These are phyloP conservation scores for Otatea glauca DNA, from an alignment of 176 grass and related monocot genomes.

Conservation along the genomic window DNA sequence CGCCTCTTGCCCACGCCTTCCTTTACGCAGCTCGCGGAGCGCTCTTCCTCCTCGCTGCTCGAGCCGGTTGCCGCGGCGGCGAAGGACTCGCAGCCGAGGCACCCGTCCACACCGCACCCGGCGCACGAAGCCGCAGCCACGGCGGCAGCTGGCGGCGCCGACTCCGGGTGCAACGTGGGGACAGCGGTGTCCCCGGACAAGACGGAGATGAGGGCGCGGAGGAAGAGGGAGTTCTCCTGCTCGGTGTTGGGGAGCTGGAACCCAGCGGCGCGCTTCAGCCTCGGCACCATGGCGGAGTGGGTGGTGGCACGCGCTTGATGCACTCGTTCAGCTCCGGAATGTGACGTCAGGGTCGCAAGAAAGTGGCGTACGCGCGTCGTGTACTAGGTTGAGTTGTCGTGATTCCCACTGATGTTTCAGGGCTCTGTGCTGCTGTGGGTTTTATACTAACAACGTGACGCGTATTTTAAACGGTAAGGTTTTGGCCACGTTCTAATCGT, in stretches of 20 bases:
- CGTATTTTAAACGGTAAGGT: background rate
- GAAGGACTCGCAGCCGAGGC: slow-evolving; percentile 50
- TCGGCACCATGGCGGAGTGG: slow-evolving; percentile 53
- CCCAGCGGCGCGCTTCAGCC: slow-evolving; percentile 47
- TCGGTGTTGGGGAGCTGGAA: slow-evolving; percentile 73
- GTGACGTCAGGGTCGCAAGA: background rate
- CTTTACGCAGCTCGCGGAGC: background rate
- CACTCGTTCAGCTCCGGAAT: background rate
- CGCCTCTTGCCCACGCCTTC: slow-evolving; percentile 46
- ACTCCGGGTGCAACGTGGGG: background rate
- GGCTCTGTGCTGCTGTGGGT: background rate
- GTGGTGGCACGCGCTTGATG: background rate
- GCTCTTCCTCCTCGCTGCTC: slow-evolving; percentile 42
- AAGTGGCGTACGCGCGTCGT: background rate
- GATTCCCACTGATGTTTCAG: background rate
- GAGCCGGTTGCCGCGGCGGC: background rate
- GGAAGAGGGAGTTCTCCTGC: slow-evolving; percentile 73
- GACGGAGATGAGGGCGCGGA: slow-evolving; percentile 75
- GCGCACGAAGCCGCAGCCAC: slow-evolving; percentile 28
- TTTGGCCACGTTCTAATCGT: background rate
- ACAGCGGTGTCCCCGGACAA: slow-evolving; percentile 52
- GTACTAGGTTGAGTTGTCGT: background rate
- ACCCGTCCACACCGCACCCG: slow-evolving; percentile 53
- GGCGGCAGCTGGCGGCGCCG: background rate
- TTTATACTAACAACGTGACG: background rate